A percentile compares a stretch with the other conserved stretches of the same genome.
Evolutionary conservation across 495 filamentous ascomycete genomes (phyloP).

Genomic region (Daldinia decipiens): DNA sequence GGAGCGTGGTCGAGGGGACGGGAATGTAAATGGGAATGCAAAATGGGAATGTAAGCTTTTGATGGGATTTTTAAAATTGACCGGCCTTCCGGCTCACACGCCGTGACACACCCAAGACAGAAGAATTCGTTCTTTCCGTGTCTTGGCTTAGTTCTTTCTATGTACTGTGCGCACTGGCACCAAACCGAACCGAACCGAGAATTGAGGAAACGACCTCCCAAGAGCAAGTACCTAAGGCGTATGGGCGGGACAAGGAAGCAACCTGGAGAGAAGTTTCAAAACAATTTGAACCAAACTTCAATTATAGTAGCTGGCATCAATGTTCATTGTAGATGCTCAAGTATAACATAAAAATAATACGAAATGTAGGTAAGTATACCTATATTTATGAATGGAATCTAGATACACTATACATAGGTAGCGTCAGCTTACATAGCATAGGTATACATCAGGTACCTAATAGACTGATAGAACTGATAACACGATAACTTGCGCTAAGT

Average conservation of each 20-base stretch:
- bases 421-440: not conserved
- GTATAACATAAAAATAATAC: not conserved
- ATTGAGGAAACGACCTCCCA: constrained; percentile 6
- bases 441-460: not conserved
- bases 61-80: constrained; percentile 37
- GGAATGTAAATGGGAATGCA: constrained; percentile 30
- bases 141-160: constrained; percentile 39
- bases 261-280: constrained; percentile 23
- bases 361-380: not conserved
- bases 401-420: too few relatives aligned
- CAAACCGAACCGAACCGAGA: constrained; percentile 42
- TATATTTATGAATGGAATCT: constrained; percentile 2
- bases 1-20: constrained; percentile 9
- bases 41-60: constrained; percentile 37
- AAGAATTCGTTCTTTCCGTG: constrained; percentile 35
- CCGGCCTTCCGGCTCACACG: constrained; percentile 45
- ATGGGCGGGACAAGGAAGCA: constrained; percentile 21
- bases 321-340: constrained; percentile 12
- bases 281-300: not conserved
- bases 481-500: not conserved
- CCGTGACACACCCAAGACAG: constrained; percentile 29
- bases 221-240: constrained; percentile 18
- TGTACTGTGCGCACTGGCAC: constrained; percentile 31
- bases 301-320: constrained; percentile 14
- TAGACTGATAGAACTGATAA: not conserved